Evolutionary conservation across 305 asterid species (phyloP).

Genomic region (Coffea humblotiana): DNA sequence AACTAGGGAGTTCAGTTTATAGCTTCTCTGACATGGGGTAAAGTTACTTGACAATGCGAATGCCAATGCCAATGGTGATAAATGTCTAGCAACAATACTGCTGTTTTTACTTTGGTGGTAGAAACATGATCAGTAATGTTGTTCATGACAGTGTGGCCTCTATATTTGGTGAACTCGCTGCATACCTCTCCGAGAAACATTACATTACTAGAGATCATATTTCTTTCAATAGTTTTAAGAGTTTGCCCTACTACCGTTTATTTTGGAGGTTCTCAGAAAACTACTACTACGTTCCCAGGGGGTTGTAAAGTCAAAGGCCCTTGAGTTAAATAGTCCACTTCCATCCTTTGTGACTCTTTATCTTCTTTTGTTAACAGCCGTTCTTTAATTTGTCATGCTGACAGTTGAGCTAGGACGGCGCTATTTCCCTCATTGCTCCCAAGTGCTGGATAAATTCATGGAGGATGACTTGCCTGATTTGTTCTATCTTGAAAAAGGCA

Average conservation of each 20-base stretch:
- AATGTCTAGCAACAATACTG: background rate
- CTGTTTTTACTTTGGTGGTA: background rate
- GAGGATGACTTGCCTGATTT: slow-evolving; percentile 59
- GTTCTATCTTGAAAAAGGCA: slow-evolving; percentile 59
- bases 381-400: slow-evolving; percentile 12
- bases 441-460: slow-evolving; percentile 67
- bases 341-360: background rate
- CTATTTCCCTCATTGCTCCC: slow-evolving; percentile 71
- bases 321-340: background rate
- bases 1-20: background rate
- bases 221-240: background rate
- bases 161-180: background rate
- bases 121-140: background rate
- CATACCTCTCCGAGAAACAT: no score
- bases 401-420: slow-evolving; percentile 66
- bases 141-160: background rate
- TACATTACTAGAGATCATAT: no score
- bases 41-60: background rate
- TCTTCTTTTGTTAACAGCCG: background rate
- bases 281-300: background rate
- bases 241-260: background rate
- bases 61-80: background rate
- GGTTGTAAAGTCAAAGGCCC: background rate
- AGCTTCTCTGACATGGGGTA: background rate
- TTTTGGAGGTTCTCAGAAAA: background rate